phyloP scores from a whole-genome alignment of 768 basidiomycete genomes.

The Leccinum rimulosum region DNA sequence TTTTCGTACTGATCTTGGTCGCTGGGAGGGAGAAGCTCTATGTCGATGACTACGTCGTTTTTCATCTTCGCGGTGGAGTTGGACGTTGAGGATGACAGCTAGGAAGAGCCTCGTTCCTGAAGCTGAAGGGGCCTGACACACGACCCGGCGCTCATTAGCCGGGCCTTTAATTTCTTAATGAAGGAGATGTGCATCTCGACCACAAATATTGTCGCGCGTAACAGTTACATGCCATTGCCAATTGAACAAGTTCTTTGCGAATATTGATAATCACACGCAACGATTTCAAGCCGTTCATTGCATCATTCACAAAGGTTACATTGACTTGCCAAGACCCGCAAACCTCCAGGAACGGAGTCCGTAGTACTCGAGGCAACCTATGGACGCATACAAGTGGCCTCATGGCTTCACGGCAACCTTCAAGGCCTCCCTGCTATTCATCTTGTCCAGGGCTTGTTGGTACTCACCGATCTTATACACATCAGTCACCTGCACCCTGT shows the following conservation, averaged over 20 bases:
- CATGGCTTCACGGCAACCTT: conserved; percentile 57
- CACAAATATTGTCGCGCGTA: too few relatives aligned
- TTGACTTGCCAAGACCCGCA: neutral
- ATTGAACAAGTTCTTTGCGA: too few relatives aligned
- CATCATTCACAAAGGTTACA: too few relatives aligned
- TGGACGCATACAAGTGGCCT: neutral
- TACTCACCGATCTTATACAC: conserved; percentile 63
- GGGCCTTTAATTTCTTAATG: conserved; percentile 7
- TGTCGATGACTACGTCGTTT: conserved; percentile 1
- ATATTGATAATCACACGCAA: too few relatives aligned
- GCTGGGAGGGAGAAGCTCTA: neutral
- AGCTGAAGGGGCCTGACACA: neutral
- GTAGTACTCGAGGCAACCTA: neutral
- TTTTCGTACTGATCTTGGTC: conserved; percentile 8
- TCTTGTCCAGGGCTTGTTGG: conserved; percentile 66
- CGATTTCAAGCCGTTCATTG: too few relatives aligned
- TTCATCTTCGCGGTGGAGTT: conserved; percentile 14
- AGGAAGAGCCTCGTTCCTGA: conserved; percentile 1
- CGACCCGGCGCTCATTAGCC: conserved; percentile 6
- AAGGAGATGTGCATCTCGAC: neutral
- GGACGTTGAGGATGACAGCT: neutral
- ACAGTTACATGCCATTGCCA: too few relatives aligned
- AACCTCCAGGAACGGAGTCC: neutral
- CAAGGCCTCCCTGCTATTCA: conserved; percentile 56
- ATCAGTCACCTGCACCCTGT: conserved; percentile 37